Evolutionary conservation across 495 filamentous ascomycete genomes (phyloP).

Genomic region (Oleoguttula mirabilis): DNA sequence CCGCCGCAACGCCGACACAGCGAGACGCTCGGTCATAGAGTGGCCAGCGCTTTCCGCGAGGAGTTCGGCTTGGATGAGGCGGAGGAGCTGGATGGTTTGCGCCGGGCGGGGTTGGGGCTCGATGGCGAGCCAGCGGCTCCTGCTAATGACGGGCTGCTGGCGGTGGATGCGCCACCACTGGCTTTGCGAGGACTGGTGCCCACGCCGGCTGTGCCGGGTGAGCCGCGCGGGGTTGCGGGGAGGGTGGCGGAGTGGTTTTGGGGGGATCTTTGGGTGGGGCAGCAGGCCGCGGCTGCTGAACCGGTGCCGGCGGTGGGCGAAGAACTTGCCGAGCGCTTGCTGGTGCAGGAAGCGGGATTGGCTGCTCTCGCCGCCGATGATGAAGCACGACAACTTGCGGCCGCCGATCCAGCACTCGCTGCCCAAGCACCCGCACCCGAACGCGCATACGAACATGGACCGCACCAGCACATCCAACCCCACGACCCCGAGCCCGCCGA

Average conservation of each 20-base stretch:
- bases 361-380: slow-evolving; percentile 42
- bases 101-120: neutral
- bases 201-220: no score
- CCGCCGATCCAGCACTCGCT: slow-evolving; percentile 18
- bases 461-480: no score
- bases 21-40: slow-evolving; percentile 8
- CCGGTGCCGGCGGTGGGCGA: slow-evolving; percentile 37
- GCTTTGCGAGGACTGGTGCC: no score
- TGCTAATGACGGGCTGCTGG: neutral
- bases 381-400: slow-evolving; percentile 24
- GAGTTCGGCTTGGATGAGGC: slow-evolving; percentile 14
- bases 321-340: slow-evolving; percentile 34
- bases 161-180: neutral
- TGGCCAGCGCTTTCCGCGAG: slow-evolving; percentile 12
- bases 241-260: slow-evolving; percentile 45
- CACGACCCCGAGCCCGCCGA: neutral
- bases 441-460: neutral
- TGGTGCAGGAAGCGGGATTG: no score
- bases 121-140: neutral
- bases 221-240: no score
- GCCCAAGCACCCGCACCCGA: neutral
- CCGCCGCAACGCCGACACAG: neutral
- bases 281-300: slow-evolving; percentile 24
- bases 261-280: slow-evolving; percentile 49
- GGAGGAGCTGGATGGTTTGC: slow-evolving; percentile 1